Conservation (phyloP, 495 filamentous ascomycete genomes). For the Chlorociboria aeruginascens region DNA sequence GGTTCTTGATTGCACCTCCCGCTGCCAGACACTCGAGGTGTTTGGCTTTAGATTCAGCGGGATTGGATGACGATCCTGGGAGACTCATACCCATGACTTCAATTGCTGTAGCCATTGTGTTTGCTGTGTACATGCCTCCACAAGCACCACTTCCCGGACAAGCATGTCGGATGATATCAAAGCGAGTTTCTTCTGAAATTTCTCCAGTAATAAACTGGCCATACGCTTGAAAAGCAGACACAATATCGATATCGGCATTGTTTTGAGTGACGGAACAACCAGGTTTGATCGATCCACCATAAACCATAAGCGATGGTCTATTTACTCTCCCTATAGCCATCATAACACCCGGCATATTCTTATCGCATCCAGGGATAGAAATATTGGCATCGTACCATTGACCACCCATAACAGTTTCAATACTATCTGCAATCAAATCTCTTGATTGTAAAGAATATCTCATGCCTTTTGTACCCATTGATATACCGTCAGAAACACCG, state of each 20-base stretch:
- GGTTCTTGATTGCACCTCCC: slow-evolving; percentile 75
- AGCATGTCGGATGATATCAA: slow-evolving; percentile 89
- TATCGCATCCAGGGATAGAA: slow-evolving; percentile 97
- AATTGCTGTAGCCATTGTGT: slow-evolving; percentile 97
- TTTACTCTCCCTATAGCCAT: slow-evolving; percentile 98
- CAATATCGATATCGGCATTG: slow-evolving; percentile 79
- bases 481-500: slow-evolving; percentile 80
- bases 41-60: slow-evolving; percentile 80
- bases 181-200: slow-evolving; percentile 80
- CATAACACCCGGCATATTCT: slow-evolving; percentile 98
- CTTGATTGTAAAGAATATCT: slow-evolving; percentile 87
- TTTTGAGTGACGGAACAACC: slow-evolving; percentile 62
- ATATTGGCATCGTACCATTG: slow-evolving; percentile 99
- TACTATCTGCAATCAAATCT: slow-evolving; percentile 93
- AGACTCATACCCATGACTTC: slow-evolving; percentile 94
- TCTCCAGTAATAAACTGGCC: slow-evolving; percentile 87
- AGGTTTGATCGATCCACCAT: slow-evolving; percentile 88
- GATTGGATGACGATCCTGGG: slow-evolving; percentile 85
- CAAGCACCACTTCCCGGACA: slow-evolving; percentile 91
- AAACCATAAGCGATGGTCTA: slow-evolving; percentile 90
- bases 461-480: slow-evolving; percentile 82
- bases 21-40: slow-evolving; percentile 73
- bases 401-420: slow-evolving; percentile 96
- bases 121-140: slow-evolving; percentile 98
- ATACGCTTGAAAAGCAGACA: slow-evolving; percentile 96